These are phyloP conservation scores for Colletotrichum camelliae DNA, from an alignment of 2,329 filamentous ascomycete genomes.

Conservation along the genomic window DNA sequence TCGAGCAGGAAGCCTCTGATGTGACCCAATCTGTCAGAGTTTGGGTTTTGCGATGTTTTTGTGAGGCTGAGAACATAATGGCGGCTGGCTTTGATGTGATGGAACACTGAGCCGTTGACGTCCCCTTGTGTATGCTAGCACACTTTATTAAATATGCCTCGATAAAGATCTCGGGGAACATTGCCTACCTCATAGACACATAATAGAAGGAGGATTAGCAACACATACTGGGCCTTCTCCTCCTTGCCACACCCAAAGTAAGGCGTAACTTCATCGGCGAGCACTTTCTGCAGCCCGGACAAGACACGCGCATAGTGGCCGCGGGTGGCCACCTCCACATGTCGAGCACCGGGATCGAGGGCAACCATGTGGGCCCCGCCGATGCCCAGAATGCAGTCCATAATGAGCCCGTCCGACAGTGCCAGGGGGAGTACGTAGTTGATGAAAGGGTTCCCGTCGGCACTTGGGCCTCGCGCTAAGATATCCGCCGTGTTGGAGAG, in stretches of 20 bases:
- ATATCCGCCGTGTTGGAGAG: not conserved
- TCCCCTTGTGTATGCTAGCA: not conserved
- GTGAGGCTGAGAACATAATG: not conserved
- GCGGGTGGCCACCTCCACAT: not conserved
- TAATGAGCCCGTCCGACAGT: not conserved
- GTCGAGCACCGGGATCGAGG: fast-evolving
- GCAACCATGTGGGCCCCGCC: not conserved
- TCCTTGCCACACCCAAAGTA: not conserved
- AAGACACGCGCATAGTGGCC: not conserved
- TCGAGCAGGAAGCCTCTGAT: not conserved
- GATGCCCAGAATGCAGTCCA: not conserved
- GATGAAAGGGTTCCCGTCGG: not conserved
- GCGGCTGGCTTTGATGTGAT: not conserved
- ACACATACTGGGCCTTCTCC: not conserved
- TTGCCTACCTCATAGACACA: not conserved
- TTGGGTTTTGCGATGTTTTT: fast-evolving
- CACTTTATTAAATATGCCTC: not conserved
- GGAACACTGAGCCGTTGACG: not conserved
- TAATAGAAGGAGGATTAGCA: not conserved
- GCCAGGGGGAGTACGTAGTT: not conserved
- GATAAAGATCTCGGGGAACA: not conserved
- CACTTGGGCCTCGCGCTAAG: not conserved
- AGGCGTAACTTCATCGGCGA: not conserved
- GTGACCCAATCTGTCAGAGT: not conserved
- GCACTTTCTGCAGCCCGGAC: not conserved